These are phyloP conservation scores for Pelargonium myrrhifolium DNA, from an alignment of 441 rosid species.

Conservation along the genomic window DNA sequence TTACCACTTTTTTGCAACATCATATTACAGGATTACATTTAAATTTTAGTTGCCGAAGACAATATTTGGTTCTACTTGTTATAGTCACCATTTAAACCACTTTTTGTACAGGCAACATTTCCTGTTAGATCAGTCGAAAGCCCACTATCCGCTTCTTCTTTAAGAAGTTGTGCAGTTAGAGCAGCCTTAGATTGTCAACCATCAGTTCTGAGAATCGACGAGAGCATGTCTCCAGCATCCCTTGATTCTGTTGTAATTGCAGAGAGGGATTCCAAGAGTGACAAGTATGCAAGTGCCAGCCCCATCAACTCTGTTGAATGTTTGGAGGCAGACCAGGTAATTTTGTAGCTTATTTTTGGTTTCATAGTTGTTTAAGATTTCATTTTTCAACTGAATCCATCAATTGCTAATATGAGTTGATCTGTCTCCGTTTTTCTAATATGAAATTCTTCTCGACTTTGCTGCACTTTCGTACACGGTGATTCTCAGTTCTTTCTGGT, in stretches of 20 bases:
- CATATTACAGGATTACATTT: not conserved
- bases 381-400: not conserved
- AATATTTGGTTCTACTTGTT: not conserved
- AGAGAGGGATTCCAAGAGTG: conserved; percentile 54
- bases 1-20: not conserved
- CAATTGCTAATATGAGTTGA: not conserved
- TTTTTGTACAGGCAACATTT: conserved; percentile 36
- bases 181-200: conserved; percentile 50
- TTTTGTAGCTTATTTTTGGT: not conserved
- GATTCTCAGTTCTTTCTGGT: not conserved
- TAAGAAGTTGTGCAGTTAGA: conserved; percentile 44
- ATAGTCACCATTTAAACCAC: not conserved
- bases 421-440: not conserved
- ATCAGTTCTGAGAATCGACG: conserved; percentile 56
- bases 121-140: conserved; percentile 55
- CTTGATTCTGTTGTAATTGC: conserved; percentile 83
- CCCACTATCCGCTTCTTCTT: conserved; percentile 44
- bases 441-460: not conserved
- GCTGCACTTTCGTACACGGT: not conserved
- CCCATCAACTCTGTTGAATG: conserved; percentile 72
- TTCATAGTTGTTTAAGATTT: not conserved
- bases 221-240: conserved; percentile 73
- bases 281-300: conserved; percentile 47
- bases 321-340: conserved; percentile 87
- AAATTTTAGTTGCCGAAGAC: not conserved